Evolutionary conservation across 192 early-diverging fungal species (phyloP), one percentile per base, ranked within the genome.

Genomic region (Mortierella claussenii): DNA sequence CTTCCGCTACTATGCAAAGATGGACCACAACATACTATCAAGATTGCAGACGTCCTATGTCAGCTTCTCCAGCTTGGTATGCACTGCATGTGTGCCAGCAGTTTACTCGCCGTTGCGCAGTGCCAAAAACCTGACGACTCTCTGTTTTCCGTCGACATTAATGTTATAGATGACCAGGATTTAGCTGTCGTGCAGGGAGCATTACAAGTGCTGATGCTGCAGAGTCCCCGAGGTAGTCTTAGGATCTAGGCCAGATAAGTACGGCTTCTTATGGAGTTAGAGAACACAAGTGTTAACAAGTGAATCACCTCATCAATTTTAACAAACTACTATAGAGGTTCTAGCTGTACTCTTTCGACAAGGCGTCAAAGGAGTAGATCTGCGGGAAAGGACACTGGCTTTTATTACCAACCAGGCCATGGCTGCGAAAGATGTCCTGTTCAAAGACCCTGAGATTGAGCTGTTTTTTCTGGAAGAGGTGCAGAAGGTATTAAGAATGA

Each of bases 21-120:
- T 55, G 69, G 61, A 49, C 57, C 51, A 28, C 57, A 64, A 24
- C 78, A 70, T 28, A 66, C 68, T 1, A 69, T 79, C 52, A 79
- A 79, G 55, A 79, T 79, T 37, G 69, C 78, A 1, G 78, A 79
- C 43, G 78, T 79, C 1, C 51, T 79, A 0, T 71, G 68, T 33
- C 78, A 79, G 45, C 63, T 79, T 7, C 78, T 79, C 57, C 78
- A 79, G 45, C 55, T 71, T 24, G 78, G 78, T 71, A 73, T 11
- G 37, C 2, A n/a, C 26, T 7, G 46, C 30, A 36, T 31, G 36
- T n/a, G n/a, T n/a, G n/a, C n/a, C n/a, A n/a, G n/a, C n/a, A n/a
- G n/a, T n/a, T n/a, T n/a, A n/a, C n/a, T n/a, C n/a, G n/a, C n/a
- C n/a, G n/a, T n/a, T n/a, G n/a, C n/a, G n/a, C n/a, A n/a, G n/a